Percentiles rank a stretch among this genome's conserved stretches.
Evolutionary conservation across 225 moss, liverwort and hornwort genomes (phyloP).

Genomic region (Marchantia polymorpha): DNA sequence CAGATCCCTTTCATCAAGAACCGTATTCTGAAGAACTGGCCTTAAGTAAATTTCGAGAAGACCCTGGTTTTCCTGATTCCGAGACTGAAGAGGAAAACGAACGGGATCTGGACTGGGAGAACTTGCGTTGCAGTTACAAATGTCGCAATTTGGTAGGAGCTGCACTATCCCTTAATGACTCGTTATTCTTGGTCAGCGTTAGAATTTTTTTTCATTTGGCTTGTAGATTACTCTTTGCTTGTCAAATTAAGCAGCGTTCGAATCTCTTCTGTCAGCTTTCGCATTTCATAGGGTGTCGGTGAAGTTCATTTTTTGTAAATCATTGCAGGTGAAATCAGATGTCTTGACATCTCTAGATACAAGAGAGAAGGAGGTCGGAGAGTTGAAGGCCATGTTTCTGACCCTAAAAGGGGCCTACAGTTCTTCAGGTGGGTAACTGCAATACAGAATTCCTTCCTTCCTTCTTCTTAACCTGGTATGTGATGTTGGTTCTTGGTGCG

Average conservation of each 20-base stretch:
- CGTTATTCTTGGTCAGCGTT: too few relatives aligned
- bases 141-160: conserved; percentile 43
- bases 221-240: neutral
- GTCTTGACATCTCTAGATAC: conserved; percentile 57
- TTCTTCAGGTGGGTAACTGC: conserved; percentile 42
- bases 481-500: neutral
- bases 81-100: conserved; percentile 35
- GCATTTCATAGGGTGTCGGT: neutral
- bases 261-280: neutral
- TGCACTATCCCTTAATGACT: neutral
- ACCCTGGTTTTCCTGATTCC: conserved; percentile 1
- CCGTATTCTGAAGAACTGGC: conserved; percentile 16
- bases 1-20: conserved; percentile 10
- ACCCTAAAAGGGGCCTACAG: conserved; percentile 50
- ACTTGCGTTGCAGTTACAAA: conserved; percentile 46
- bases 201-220: too few relatives aligned
- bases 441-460: neutral
- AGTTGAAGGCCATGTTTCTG: conserved; percentile 49
- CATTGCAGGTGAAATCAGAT: conserved; percentile 77
- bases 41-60: neutral
- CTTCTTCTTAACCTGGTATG: neutral
- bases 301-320: neutral
- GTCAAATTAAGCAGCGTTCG: neutral
- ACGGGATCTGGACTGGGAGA: conserved; percentile 41
- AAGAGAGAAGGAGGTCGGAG: conserved; percentile 73